A percentile compares a stretch with the other conserved stretches of the same genome.
Evolutionary conservation across 805 yeast genomes (phyloP).

Genomic region (Maudiozyma serrabonitensis): DNA sequence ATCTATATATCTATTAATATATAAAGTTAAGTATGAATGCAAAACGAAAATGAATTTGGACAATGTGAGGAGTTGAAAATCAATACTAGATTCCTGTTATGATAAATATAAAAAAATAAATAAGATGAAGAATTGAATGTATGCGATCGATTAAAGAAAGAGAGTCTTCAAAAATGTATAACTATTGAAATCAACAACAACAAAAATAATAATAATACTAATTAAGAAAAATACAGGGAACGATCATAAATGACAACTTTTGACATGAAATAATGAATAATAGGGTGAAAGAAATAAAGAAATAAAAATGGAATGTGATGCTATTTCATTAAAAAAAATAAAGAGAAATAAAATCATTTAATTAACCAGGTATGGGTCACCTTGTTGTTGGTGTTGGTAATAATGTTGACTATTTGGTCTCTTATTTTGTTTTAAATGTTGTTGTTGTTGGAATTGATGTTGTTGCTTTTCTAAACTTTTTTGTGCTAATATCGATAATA

Average conservation of each 20-base stretch:
- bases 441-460: slow-evolving; percentile 8
- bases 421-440: slow-evolving; percentile 7
- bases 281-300: not conserved
- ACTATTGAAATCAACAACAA: no score
- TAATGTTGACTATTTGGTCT: slow-evolving; percentile 5
- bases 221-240: no score
- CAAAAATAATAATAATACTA: no score
- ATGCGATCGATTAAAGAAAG: no score
- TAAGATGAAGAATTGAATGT: no score
- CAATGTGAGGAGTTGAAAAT: no score
- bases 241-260: no score
- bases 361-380: slow-evolving; percentile 15
- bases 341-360: not conserved
- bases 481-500: slow-evolving; percentile 13
- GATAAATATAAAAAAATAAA: no score
- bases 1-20: not conserved
- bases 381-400: slow-evolving; percentile 8
- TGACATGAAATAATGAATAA: no score
- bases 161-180: no score
- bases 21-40: not conserved
- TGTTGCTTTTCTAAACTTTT: slow-evolving; percentile 18
- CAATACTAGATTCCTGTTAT: no score
- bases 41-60: not conserved
- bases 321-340: not conserved
- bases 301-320: not conserved